phyloP scores from a whole-genome alignment of 2,329 filamentous ascomycete genomes.

The Hymenotorrendiella dingleyae region DNA sequence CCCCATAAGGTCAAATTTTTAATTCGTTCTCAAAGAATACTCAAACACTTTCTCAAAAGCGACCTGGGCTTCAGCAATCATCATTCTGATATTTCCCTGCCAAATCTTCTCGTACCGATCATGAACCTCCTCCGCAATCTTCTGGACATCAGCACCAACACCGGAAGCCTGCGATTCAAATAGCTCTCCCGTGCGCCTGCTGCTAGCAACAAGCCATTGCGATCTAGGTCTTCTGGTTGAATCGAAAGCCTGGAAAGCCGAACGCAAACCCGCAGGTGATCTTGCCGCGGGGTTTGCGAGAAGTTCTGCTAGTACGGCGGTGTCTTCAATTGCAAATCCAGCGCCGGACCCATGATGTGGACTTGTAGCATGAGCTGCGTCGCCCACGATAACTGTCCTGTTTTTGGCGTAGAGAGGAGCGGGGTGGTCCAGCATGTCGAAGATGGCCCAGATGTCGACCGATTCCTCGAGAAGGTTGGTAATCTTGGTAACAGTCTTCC shows the following conservation, averaged over 20 bases:
- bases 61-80: no score
- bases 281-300: conserved; percentile 42
- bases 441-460: conserved; percentile 50
- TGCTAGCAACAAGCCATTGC: not conserved
- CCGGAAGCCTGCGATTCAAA: not conserved
- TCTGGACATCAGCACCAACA: not conserved
- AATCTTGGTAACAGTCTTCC: conserved; percentile 21
- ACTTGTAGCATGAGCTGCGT: conserved; percentile 50
- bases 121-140: not conserved
- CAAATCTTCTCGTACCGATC: not conserved
- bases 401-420: conserved; percentile 39
- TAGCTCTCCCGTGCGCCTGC: not conserved
- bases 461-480: conserved; percentile 36
- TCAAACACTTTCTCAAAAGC: no score
- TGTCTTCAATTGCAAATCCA: conserved; percentile 51
- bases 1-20: no score
- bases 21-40: no score
- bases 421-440: conserved; percentile 42
- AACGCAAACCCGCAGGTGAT: conserved; percentile 22
- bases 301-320: conserved; percentile 45
- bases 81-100: no score
- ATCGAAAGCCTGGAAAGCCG: conserved; percentile 35
- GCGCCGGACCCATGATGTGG: conserved; percentile 51
- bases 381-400: conserved; percentile 44
- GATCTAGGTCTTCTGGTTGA: conserved; percentile 32